Evolutionary conservation across 2,329 filamentous ascomycete species (phyloP).

Genomic region (Atkinsonella texensis): DNA sequence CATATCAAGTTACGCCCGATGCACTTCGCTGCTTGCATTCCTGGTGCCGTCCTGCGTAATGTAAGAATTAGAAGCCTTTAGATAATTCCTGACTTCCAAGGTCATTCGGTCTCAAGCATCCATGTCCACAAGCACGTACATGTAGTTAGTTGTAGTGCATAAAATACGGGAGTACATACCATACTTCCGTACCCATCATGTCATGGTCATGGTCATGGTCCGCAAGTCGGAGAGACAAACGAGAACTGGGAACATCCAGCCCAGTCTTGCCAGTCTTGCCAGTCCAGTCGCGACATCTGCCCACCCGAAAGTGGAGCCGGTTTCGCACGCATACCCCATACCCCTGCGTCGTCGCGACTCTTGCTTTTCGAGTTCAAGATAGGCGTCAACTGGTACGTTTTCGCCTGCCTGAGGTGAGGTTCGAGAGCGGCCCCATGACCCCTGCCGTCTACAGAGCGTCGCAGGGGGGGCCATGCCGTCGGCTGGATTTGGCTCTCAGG

Average conservation of each 20-base stretch:
- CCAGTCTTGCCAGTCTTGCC: neutral
- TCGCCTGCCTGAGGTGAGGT: constrained; percentile 2
- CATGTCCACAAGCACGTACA: no score
- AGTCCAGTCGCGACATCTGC: neutral
- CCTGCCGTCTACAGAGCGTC: neutral
- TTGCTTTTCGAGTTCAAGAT: neutral
- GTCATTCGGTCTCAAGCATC: no score
- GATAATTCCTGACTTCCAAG: no score
- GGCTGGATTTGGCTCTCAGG: neutral
- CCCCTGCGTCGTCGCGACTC: neutral
- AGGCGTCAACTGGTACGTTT: neutral
- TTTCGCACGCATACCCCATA: neutral
- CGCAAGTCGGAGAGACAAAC: neutral
- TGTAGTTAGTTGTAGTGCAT: no score
- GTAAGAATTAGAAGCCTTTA: no score
- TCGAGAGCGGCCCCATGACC: neutral
- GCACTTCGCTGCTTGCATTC: no score
- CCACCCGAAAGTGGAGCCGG: neutral
- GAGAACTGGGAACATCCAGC: neutral
- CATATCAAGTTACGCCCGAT: no score
- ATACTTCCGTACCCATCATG: neutral
- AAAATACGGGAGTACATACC: no score
- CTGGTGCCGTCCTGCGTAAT: no score
- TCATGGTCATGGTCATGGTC: no score
- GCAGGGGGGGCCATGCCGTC: neutral